Evolutionary conservation across 2,329 filamentous ascomycete genomes (phyloP).

Genomic region (Beauveria varroae): DNA sequence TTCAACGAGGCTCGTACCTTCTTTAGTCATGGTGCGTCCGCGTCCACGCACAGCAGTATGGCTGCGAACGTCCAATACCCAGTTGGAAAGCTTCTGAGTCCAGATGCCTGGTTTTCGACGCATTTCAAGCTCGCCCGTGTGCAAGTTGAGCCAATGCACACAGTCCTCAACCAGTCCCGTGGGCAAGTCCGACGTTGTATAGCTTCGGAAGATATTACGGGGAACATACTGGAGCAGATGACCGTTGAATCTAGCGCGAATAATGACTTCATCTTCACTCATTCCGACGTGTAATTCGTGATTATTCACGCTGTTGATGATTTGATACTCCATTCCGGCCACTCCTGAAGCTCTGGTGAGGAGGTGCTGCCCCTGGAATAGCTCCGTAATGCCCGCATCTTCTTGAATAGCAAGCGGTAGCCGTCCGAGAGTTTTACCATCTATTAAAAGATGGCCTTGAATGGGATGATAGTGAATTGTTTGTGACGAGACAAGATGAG

Average conservation of each 20-base stretch:
- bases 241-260: neutral
- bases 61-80: slow-evolving; percentile 24
- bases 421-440: slow-evolving; percentile 30
- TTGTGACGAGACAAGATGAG: slow-evolving; percentile 12
- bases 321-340: slow-evolving; percentile 45
- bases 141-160: slow-evolving; percentile 53
- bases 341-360: slow-evolving; percentile 44
- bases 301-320: slow-evolving; percentile 15
- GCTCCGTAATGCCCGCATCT: slow-evolving; percentile 31
- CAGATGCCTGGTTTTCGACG: slow-evolving; percentile 32
- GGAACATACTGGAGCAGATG: neutral
- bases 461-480: slow-evolving; percentile 26
- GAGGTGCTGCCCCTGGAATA: slow-evolving; percentile 48
- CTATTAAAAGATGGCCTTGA: slow-evolving; percentile 28
- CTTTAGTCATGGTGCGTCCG: neutral
- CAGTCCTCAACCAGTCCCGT: slow-evolving; percentile 40
- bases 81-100: slow-evolving; percentile 20
- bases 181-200: slow-evolving; percentile 40
- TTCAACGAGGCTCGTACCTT: slow-evolving; percentile 34
- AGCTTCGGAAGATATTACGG: slow-evolving; percentile 20
- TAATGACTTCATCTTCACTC: slow-evolving; percentile 18
- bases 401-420: slow-evolving; percentile 45
- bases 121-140: slow-evolving; percentile 37
- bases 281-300: slow-evolving; percentile 47
- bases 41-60: slow-evolving; percentile 13